Evolutionary conservation across 345 rosid species (phyloP).

Genomic region (Populus tremula): DNA sequence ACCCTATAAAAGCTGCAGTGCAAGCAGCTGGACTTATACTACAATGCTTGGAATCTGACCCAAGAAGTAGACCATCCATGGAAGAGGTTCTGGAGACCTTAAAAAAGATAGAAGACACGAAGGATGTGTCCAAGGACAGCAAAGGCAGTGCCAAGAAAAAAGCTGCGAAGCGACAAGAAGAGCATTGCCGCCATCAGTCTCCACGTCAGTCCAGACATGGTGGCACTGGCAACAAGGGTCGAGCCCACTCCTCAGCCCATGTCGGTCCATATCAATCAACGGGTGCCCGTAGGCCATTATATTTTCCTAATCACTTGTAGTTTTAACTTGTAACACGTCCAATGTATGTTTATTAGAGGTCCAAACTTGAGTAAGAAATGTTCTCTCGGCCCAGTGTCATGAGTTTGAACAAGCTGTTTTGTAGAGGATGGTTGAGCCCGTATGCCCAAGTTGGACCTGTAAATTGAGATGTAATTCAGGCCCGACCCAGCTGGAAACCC

Average conservation of each 20-base stretch:
- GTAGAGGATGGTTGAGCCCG: too few species aligned
- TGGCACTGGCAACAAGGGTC: background rate
- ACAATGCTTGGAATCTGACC: conserved; percentile 58
- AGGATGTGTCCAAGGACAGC: conserved; percentile 34
- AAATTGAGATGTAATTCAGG: too few species aligned
- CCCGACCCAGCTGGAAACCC: too few species aligned
- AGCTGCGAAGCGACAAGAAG: background rate
- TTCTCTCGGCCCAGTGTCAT: background rate
- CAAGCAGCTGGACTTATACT: conserved; percentile 47
- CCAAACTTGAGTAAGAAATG: background rate
- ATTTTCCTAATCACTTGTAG: background rate
- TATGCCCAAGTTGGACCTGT: too few species aligned
- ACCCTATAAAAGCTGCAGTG: conserved; percentile 47
- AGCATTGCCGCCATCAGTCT: background rate
- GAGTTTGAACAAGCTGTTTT: too few species aligned
- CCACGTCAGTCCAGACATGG: conserved; percentile 11
- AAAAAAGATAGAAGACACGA: conserved; percentile 31
- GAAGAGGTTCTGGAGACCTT: conserved; percentile 48
- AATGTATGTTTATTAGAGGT: background rate
- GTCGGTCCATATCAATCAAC: background rate
- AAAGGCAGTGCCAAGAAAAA: background rate
- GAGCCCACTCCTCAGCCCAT: background rate
- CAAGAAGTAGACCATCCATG: conserved; percentile 71
- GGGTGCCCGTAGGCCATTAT: background rate
- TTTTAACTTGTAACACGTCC: background rate